Base-by-base conservation (phyloP, 2,329 filamentous ascomycete species). In the Diaporthe destruens region DNA sequence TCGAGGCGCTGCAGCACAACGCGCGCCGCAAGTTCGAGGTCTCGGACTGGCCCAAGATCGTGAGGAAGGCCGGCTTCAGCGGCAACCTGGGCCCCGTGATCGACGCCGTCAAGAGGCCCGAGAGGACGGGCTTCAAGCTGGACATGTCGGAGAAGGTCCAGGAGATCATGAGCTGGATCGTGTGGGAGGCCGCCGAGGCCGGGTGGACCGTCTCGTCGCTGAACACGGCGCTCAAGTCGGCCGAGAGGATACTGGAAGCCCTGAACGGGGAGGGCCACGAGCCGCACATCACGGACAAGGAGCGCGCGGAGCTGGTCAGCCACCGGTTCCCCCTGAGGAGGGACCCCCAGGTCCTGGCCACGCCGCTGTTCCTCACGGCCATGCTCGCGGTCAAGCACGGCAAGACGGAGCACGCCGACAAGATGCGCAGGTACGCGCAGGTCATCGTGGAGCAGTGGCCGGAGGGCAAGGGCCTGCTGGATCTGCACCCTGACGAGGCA, bases 201-300 rank as follows among this genome's bases (percentile, higher is more conserved):
- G 78, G 74, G 25, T 85, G 80, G 79, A 77, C 79, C 51, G 76
- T 78, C 71, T 75, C 74, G 18, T 76, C 81, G 77, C 85, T 85
- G 18, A 77, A 78, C 53, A 80, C 84, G 78, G 85, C 86, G 2
- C 79, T 86, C 68, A 82, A 78, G 72, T 86, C 85, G 83, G 81
- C 82, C 9, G 83, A 86, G 72, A 78, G 84, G 72, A 79, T 90
- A 20, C 74, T 89, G 70, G 87, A 89, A 57, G 78, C 89, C 74
- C 78, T 89, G 55, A 81, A 88, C 76, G 80, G 84, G 34, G 78
- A 82, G 18, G 79, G 78, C 29, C 87, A 88, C 78, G 71, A 76
- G 42, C 75, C 72, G 2, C 54, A 73, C 11, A 69, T 51, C 39
- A 71, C 75, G 57, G 61, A 66, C 77, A 70, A 72, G 59, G 57